These are phyloP conservation scores for Parietichytrium sp. DNA, from an alignment of 108 stramenopile species.

Conservation along the genomic window DNA sequence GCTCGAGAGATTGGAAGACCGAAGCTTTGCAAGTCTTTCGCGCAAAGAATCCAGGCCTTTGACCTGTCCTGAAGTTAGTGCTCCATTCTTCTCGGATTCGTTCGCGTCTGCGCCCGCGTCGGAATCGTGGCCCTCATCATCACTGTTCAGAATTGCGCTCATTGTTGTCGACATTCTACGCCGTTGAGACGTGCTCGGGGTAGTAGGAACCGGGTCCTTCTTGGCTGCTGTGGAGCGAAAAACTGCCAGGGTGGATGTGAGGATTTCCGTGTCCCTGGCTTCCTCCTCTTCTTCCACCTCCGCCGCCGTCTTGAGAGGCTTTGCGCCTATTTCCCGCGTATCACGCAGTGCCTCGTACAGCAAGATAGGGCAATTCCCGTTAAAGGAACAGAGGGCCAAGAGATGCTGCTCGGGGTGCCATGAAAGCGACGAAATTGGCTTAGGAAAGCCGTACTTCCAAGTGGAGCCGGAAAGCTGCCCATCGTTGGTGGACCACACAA, in stretches of 20 bases:
- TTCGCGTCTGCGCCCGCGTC: too few relatives aligned
- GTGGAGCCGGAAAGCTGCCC: background rate
- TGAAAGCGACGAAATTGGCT: background rate
- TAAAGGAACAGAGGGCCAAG: background rate
- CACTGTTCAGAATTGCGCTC: too few relatives aligned
- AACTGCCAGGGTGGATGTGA: too few relatives aligned
- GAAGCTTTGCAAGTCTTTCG: too few relatives aligned
- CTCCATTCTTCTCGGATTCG: too few relatives aligned
- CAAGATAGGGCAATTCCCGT: background rate
- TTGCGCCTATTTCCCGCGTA: background rate
- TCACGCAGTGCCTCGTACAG: slow-evolving; percentile 34
- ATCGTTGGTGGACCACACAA: background rate
- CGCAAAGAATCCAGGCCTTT: background rate
- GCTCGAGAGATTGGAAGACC: too few relatives aligned
- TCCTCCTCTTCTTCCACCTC: background rate
- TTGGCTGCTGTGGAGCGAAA: too few relatives aligned
- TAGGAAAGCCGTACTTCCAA: slow-evolving; percentile 17
- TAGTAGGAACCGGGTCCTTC: too few relatives aligned
- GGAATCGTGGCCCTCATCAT: too few relatives aligned
- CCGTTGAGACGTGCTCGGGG: too few relatives aligned
- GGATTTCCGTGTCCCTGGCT: background rate
- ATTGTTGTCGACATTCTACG: too few relatives aligned
- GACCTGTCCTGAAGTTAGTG: too few relatives aligned
- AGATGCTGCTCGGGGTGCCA: slow-evolving; percentile 34
- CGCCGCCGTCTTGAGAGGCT: background rate